Evolutionary conservation across 352 stramenopile genomes (phyloP), one percentile per base, ranked within the genome.

Genomic region (Phytophthora ramorum): DNA sequence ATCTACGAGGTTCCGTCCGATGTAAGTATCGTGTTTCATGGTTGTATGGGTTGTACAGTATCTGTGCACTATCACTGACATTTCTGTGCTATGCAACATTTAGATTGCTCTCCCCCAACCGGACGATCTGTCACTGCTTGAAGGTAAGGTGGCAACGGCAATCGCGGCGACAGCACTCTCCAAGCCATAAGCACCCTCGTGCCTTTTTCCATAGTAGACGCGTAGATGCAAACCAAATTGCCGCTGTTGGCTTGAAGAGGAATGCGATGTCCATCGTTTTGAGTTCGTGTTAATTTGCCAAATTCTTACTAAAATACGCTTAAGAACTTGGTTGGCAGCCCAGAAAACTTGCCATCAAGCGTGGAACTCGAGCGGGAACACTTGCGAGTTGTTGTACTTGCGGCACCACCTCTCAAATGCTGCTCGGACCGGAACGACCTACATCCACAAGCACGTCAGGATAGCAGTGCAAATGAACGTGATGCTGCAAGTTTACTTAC

Each of bases 1-100:
- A 84, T 96, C 10, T 96, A 90, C 53, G 88, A 94, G 58, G 82
- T 96, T 0, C 88, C 88, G 4, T 75, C 83, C 0, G 83, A 94
- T 75, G 87, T 96, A 76, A 61, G 76, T 75, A 45, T 12, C 51
- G 68, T 85, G 59, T 5, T 59, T 55, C 9, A 28, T 64, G 34
- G 10, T 40, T 24, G 38, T 41, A 47, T 48, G 4, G 34, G 1
- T 53, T 44, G 37, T 44, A 6, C 13, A 47, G 14, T 47, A 22
- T 19, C 7, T 40, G 9, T 34, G n/a, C 10, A 5, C 32, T 9
- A 46, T 48, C 12, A 19, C 50, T 59, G 14, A 63, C 47, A n/a
- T 30, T 72, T 24, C 13, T 66, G 41, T 28, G 9, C 10, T 43
- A 13, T 44, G 19, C 41, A 38, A 32, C 40, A 68, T 40, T 47